Percentiles rank a stretch among this genome's conserved stretches.
These are phyloP conservation scores for Tuber aestivum DNA, from an alignment of 495 filamentous ascomycete species.

Conservation along the genomic window DNA sequence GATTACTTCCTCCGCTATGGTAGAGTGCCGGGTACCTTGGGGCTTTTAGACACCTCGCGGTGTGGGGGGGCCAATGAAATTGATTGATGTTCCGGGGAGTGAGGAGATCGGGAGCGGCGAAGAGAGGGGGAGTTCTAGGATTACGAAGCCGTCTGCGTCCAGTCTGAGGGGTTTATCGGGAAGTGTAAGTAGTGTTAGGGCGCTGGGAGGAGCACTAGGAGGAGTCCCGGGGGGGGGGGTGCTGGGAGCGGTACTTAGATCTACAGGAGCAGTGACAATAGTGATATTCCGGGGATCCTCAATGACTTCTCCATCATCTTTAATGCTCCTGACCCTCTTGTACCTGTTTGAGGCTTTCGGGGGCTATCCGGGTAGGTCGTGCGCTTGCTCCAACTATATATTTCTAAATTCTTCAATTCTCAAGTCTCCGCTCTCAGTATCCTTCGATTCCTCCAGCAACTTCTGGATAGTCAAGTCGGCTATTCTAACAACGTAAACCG, in stretches of 20 bases:
- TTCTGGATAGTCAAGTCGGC: conserved; percentile 83
- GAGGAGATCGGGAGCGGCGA: not conserved
- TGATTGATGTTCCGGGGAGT: not conserved
- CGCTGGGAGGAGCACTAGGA: not conserved
- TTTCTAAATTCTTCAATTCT: conserved; percentile 83
- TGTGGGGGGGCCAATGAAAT: conserved; percentile 7
- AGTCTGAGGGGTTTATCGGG: conserved; percentile 19
- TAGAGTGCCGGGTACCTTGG: conserved; percentile 36
- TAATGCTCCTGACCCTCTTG: conserved; percentile 47
- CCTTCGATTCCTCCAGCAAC: conserved; percentile 81
- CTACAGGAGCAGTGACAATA: not conserved
- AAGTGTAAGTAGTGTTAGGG: not conserved
- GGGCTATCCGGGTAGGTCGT: conserved; percentile 79
- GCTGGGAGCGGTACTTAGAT: not conserved
- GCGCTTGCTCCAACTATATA: conserved; percentile 55
- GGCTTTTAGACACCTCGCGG: conserved; percentile 1
- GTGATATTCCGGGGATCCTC: conserved; percentile 17
- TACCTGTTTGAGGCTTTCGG: conserved; percentile 50
- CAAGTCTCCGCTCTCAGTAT: conserved; percentile 68
- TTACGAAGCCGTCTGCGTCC: conserved; percentile 54
- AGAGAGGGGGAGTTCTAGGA: conserved; percentile 47
- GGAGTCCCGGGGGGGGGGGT: no score
- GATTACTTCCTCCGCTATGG: conserved; percentile 39
- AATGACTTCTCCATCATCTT: conserved; percentile 43
- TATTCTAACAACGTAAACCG: conserved; percentile 93